Base-by-base conservation (phyloP, 2,329 filamentous ascomycete genomes). In the Cladosporium sphaerospermum region DNA sequence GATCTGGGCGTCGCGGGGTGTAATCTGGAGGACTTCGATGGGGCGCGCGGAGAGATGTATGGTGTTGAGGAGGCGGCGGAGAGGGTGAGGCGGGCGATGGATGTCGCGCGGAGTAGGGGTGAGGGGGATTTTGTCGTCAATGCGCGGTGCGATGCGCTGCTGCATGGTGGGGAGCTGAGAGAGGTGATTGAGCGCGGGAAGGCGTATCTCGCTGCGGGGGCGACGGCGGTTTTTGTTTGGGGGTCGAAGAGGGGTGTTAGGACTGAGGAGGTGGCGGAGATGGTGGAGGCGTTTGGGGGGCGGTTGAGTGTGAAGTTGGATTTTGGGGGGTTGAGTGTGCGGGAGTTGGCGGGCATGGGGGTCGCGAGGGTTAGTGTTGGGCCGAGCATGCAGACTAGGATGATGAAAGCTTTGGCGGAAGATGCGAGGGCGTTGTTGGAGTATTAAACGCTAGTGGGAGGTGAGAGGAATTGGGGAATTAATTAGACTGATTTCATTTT, bases 181-280 rank as follows among this genome's bases (percentile, higher is more conserved):
- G 77, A 82, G 45, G 79, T 75, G 2, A 70, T 84, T 43, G 62
- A 67, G 45, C 70, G 82, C 0, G 82, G 80, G 0, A 76, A 74
- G 54, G 75, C 74, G n/a, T 84, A 78, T 61, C 67, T 84, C 3
- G 74, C 71, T 0, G 79, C 79, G 2, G 82, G 81, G 0, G 82
- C 81, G 0, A 78, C 74, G 10, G 82, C 77, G 0, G 73, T 81
- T 0, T 84, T 83, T 67, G 79, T 82, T 48, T 84, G 79, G 80
- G 81, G 81, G 11, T 60, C 68, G 0, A 66, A 66, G 11, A 66
- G 78, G 39, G 67, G 69, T 0, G 61, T 80, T 10, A 68, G 69
- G 10, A 69, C 64, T 10, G 71, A 69, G 0, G 79, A 81, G 63
- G 72, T 81, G 2, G 63, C 69, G 61, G 64, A 60, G 40, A 61